Base-by-base conservation (phyloP, 176 grass and related monocot genomes). In the Raddia guianensis region DNA sequence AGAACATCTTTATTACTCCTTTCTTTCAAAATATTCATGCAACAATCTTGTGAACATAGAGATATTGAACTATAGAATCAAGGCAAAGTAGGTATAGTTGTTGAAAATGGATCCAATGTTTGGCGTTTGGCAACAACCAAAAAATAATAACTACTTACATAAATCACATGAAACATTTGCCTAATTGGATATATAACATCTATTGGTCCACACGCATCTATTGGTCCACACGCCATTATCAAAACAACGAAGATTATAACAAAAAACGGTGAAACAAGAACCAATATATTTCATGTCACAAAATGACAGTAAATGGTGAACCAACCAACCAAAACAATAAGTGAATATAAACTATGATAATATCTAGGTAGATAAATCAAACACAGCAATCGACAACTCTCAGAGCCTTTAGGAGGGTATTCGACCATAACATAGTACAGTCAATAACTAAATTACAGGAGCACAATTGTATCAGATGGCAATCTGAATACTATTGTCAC, bases 391-490 rank as follows among this genome's bases (percentile, higher is more conserved):
- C 76, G 57, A 60, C 44, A 21, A 50, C 46, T 76, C 8, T 44
- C 76, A 66, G n/a, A 66, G 12, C 33, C 7, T 84, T 47, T 52
- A 55, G 49, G 51, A 49, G 81, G 68, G 40, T 49, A 20, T 15
- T 35, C 9, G 46, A 73, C 70, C 8, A 86, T 21, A 80, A 81
- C 34, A 61, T 9, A 61, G 13, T 12, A 9, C 12, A 60, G 5
- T 53, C 12, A 68, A 19, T 5, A 69, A 66, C 63, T 66, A 66
- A 42, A 44, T 11, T 16, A 43, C 64, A 66, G 16, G 14, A 66
- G 40, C 40, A 19, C 76, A 79, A 79, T 7, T 53, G 14, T 76
- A 68, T 56, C 34, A 21, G 47, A 53, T 79, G 47, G 16, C 63
- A 21, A 53, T 53, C 49, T 9, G 51, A 79, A 67, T 62, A 52